Percentiles rank a stretch among this genome's conserved stretches.
Conservation (phyloP, 2,329 filamentous ascomycete species). For the Periconia sp. region DNA sequence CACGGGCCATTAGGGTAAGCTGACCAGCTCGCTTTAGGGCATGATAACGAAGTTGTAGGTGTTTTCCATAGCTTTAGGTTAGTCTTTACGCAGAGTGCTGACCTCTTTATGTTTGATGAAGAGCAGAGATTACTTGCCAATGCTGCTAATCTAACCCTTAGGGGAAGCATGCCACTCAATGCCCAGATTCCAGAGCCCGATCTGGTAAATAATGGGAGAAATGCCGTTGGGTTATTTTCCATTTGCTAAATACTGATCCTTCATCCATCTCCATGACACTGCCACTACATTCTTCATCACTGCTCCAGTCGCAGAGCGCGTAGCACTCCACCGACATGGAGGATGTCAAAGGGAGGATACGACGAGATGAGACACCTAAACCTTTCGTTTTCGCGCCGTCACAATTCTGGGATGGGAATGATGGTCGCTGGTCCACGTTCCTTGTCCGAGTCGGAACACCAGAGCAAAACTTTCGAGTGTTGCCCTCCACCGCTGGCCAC, state of each 20-base stretch:
- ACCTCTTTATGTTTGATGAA: no score
- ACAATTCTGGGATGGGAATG: constrained; percentile 3
- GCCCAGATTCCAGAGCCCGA: no score
- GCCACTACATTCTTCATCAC: background rate
- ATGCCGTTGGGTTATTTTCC: no score
- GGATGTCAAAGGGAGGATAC: constrained; percentile 21
- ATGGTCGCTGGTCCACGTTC: constrained; percentile 8
- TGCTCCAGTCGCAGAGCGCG: background rate
- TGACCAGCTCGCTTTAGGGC: no score
- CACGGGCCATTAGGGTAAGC: background rate
- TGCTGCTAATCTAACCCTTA: no score
- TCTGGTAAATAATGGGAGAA: no score
- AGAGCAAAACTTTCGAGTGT: constrained; percentile 29
- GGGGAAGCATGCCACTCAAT: no score
- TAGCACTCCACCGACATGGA: background rate
- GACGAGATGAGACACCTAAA: constrained; percentile 3
- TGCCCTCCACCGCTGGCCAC: constrained; percentile 13
- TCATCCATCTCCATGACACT: background rate
- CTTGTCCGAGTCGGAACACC: constrained; percentile 29
- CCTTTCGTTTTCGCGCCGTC: constrained; percentile 5
- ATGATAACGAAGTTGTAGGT: no score
- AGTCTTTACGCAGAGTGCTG: no score
- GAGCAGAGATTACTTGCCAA: no score
- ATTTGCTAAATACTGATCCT: no score
- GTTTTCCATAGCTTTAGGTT: no score